Evolutionary conservation across 805 yeast genomes (phyloP), one percentile per base, ranked within the genome.

Genomic region (Saccharomyces jurei): DNA sequence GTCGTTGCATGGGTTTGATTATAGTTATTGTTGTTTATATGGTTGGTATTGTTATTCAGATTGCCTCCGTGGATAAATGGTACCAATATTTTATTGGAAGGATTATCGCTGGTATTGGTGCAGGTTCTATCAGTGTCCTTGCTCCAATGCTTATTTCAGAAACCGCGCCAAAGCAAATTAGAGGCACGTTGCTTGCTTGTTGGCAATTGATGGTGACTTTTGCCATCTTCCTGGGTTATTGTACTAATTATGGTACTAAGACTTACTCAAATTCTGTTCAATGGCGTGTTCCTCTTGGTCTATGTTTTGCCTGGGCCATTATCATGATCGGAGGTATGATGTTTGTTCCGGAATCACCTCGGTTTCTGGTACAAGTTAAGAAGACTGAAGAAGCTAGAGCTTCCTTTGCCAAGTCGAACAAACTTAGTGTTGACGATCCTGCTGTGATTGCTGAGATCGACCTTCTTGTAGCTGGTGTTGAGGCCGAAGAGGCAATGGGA

Each of bases 151-250:
- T 25, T 25, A 25, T 25, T 25, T 25, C 26, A 25, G 26, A 25
- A 25, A 25, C 26, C 4, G 26, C 26, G 4, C 26, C 26, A 25
- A 25, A 81, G 63, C 78, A 77, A 50, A 70, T 83, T 50, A 80
- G 89, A 78, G 88, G 88, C 69, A 75, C 86, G 41, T 75, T 84
- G 56, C 88, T 84, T 52, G 80, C 84, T 46, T 79, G 82, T 62
- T 84, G 78, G 76, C 89, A 85, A 71, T 74, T 85, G 68, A 81
- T 78, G 78, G 80, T 83, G 59, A 83, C 89, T 36, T 71, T 80
- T 50, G 89, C 89, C 73, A 84, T 85, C 63, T 83, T 85, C 72
- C 74, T 85, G 61, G 90, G 89, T 68, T 83, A 84, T 77, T 83
- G 88, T 71, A 77, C 83, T 53, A 82, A 81, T 55, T 84, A 78